Evolutionary conservation across 495 filamentous ascomycete genomes (phyloP), one percentile per base, ranked within the genome.

Genomic region (Copromyces sp.): DNA sequence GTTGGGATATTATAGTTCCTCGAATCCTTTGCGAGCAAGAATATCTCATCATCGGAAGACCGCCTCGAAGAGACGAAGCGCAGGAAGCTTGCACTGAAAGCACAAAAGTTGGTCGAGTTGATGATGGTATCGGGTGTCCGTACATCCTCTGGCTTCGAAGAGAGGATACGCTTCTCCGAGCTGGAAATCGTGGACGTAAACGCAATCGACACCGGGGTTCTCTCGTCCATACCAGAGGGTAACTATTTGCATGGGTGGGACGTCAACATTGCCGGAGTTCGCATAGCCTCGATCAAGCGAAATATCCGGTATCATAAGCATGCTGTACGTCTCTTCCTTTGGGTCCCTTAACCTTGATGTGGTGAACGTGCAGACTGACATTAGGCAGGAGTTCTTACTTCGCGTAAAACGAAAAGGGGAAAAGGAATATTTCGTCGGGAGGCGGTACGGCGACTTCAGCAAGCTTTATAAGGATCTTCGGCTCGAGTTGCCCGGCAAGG

Each of bases 111-210:
- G 69, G 91, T 99, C 39, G 95, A 98, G 83, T 84, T 99, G 72
- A 98, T 99, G 95, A 97, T 99, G 94, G 96, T 98, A 20, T 97
- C 94, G 4, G 95, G 96, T 5, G 90, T 99, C 68, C 94, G 92
- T 29, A 99, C 95, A 3, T 94, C 95, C 17, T 97, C 94, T 20
- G 95, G 95, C 3, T 99, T 98, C 77, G 95, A 99, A 81, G 95
- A 99, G 80, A 88, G 95, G 20, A 97, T 99, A 75, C 88, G 93
- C 44, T 99, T 99, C 78, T 92, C 94, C 0, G 95, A 99, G 82
- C 90, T 99, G 81, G 95, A 98, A 79, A 92, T 98, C 24, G 93
- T 98, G 20, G 95, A 99, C 74, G 88, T 94, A 47, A 92, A 94
- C 29, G 94, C 95, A 14, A 94, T 96, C 76, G 93, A 97, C 47